Conservation (phyloP, 805 yeast species). For the Cyberlindnera euphorbiiphila region DNA sequence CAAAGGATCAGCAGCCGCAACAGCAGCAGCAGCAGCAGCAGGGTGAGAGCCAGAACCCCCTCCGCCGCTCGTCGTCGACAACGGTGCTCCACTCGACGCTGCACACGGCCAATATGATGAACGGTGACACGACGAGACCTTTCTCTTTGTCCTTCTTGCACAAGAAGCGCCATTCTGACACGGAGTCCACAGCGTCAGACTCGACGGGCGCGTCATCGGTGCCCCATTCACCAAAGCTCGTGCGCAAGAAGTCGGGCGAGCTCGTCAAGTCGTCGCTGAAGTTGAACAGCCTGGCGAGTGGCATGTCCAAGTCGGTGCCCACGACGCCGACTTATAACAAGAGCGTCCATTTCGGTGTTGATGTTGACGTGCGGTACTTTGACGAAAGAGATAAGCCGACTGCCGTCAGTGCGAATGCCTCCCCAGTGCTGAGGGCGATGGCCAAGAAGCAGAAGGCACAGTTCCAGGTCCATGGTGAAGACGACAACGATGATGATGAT, state of each 20-base stretch:
- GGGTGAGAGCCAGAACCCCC: too few species aligned
- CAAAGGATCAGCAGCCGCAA: not conserved
- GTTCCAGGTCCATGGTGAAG: constrained; percentile 19
- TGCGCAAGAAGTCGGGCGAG: constrained; percentile 88
- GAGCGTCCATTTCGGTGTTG: constrained; percentile 78
- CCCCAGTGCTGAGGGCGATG: constrained; percentile 43
- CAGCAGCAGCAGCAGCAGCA: not conserved
- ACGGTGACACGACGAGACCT: constrained; percentile 6
- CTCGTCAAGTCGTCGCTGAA: constrained; percentile 72
- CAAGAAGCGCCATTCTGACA: constrained; percentile 20
- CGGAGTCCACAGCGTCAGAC: constrained; percentile 6
- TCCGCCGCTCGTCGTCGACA: too few species aligned
- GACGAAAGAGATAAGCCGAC: constrained; percentile 70
- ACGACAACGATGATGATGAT: constrained; percentile 28
- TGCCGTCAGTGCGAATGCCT: constrained; percentile 64
- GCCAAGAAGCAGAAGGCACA: constrained; percentile 25
- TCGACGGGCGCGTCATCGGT: constrained; percentile 6
- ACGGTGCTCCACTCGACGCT: constrained; percentile 8
- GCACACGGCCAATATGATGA: not conserved
- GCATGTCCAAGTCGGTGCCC: constrained; percentile 43
- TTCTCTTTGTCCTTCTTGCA: constrained; percentile 23
- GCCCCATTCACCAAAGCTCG: constrained; percentile 34
- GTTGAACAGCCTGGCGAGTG: constrained; percentile 33
- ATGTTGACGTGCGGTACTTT: constrained; percentile 68
- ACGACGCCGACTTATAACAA: constrained; percentile 53